phyloP scores from a whole-genome alignment of 208 protist species.

The Porcisia hertigi region DNA sequence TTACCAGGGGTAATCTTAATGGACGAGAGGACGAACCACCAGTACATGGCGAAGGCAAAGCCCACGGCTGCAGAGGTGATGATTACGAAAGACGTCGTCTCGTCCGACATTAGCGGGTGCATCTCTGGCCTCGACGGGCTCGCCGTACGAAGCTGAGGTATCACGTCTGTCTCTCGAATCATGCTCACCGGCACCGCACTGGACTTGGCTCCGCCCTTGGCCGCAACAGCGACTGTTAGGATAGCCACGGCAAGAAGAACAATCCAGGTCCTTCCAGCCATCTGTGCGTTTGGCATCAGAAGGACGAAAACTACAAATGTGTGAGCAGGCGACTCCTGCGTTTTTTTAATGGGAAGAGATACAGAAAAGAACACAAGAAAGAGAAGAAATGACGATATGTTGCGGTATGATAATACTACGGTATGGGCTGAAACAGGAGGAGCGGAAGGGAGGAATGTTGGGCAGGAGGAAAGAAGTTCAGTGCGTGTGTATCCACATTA shows the following conservation, averaged over 20 bases:
- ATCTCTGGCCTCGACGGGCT: background rate
- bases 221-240: conserved; percentile 3
- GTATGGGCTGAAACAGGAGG: background rate
- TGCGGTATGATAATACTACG: background rate
- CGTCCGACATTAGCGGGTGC: conserved; percentile 37
- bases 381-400: background rate
- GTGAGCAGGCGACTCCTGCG: background rate
- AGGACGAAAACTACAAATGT: background rate
- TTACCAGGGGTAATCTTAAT: conserved; percentile 65
- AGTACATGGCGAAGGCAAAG: conserved; percentile 83
- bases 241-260: conserved; percentile 5
- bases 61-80: conserved; percentile 52
- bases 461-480: background rate
- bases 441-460: background rate
- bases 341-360: background rate
- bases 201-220: background rate
- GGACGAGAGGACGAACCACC: conserved; percentile 70
- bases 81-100: conserved; percentile 49
- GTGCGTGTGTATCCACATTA: background rate
- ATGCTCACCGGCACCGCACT: conserved; percentile 1
- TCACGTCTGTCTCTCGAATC: too few relatives aligned
- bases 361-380: background rate
- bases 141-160: background rate
- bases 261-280: conserved; percentile 1
- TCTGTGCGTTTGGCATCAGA: background rate